These are phyloP conservation scores for Fusarium sp. DNA, from an alignment of 2,329 filamentous ascomycete genomes.

Conservation along the genomic window DNA sequence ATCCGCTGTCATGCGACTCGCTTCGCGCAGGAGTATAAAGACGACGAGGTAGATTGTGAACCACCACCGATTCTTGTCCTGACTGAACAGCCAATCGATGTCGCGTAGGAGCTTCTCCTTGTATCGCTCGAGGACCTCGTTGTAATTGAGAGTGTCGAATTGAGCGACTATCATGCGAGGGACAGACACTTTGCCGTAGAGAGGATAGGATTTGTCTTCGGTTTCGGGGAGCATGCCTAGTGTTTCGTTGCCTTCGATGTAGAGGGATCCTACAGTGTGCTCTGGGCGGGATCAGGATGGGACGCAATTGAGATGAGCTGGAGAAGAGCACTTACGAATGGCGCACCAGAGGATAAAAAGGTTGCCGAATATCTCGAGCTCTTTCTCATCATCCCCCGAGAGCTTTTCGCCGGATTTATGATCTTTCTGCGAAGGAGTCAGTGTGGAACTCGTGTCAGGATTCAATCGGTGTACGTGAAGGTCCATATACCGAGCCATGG, in stretches of 20 bases:
- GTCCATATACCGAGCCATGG: conserved; percentile 36
- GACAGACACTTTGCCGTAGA: conserved; percentile 53
- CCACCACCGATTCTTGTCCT: conserved; percentile 49
- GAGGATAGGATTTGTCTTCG: conserved; percentile 53
- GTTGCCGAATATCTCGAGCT: conserved; percentile 53
- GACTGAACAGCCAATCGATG: conserved; percentile 52
- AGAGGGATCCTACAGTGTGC: conserved; percentile 59
- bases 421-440: background rate
- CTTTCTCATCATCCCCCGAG: conserved; percentile 31
- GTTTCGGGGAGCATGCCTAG: conserved; percentile 54
- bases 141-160: conserved; percentile 57
- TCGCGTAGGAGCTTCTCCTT: conserved; percentile 50
- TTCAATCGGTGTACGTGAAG: conserved; percentile 36
- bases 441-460: background rate
- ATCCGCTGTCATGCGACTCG: conserved; percentile 55
- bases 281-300: conserved; percentile 46
- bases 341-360: conserved; percentile 61
- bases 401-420: background rate
- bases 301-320: background rate
- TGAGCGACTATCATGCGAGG: conserved; percentile 61
- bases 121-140: conserved; percentile 51
- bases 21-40: conserved; percentile 58
- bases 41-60: conserved; percentile 53
- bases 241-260: conserved; percentile 54
- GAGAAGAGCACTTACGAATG: conserved; percentile 53